Evolutionary conservation across 179 eudicot species (phyloP), one percentile per base, ranked within the genome.

Genomic region (Silene noctiflora): DNA sequence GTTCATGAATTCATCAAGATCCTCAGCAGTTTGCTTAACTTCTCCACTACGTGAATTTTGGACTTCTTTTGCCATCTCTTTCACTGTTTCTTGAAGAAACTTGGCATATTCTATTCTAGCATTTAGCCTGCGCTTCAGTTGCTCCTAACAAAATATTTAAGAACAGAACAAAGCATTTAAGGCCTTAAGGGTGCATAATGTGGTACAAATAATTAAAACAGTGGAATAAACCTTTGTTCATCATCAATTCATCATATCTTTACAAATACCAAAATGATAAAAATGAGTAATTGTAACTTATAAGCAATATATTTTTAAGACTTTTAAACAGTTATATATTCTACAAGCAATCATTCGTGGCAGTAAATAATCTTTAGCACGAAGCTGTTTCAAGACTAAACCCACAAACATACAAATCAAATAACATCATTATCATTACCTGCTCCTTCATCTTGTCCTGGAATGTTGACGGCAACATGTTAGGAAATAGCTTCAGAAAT

Each of bases 371-470:
- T 4, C 39, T 33, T 33, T 5, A 33, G 5, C 7, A 65, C 0
- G 9, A 65, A 65, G 42, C 19, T 73, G 48, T 4, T 31, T 24
- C 3, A 20, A 35, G 71, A 25, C 74, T 10, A 53, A 73, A 53
- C 17, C 44, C 11, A 48, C 12, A 39, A 64, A 13, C 14, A 19
- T n/a, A 16, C 25, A 62, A 70, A 76, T 19, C 17, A 27, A 42
- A 44, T 19, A 21, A n/a, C 58, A 60, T 61, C 59, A 42, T 59
- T 31, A 48, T 75, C 2, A 3, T 39, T 35, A 91, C 98, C 98
- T 93, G 93, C 78, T 93, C 98, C 83, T 91, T 93, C 96, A 90
- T 90, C 89, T 91, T 93, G 86, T 93, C 96, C 80, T 93, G 97
- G 81, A 91, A 93, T 66, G 96, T 91, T 35, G 98, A 93, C 12